Base-by-base conservation (phyloP, 495 filamentous ascomycete genomes). In the Penicillium macrosclerotiorum region DNA sequence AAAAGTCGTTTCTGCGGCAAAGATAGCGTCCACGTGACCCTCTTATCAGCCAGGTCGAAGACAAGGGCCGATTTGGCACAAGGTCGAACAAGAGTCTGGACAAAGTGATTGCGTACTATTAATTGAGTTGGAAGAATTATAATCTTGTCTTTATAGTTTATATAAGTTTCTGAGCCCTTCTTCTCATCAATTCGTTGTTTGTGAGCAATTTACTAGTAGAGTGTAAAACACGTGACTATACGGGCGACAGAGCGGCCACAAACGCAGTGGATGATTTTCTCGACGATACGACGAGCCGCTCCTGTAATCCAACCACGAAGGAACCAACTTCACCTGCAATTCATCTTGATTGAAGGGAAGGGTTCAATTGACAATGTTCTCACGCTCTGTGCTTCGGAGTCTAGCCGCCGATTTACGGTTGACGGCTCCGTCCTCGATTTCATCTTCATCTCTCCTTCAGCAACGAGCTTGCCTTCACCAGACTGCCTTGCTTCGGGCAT, bases 1-100 rank as follows among this genome's bases (percentile, higher is more conserved):
- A 68, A 71, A 71, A 67, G 63, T 71, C 65, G 57, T 55, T 58
- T 56, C 55, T 43, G 45, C 51, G 48, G 58, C 51, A 62, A 50
- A 62, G 59, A 62, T 62, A 59, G 55, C 41, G 36, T 32, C 37
- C 61, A 60, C 51, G 52, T 57, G 55, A 55, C 33, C 22, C 14
- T 20, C 57, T 62, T 64, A 61, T 59, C 55, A 51, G 62, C 59
- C 47, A 54, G 33, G 25, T 55, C 51, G 53, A 5, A 34, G 4
- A 16, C 11, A 18, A 26, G 37, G 22, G n/a, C 22, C 22, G 24
- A 33, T 20, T 19, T 23, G 23, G 4, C 14, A 26, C 13, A 47
- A n/a, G n/a, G n/a, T n/a, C n/a, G n/a, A n/a, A n/a, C n/a, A n/a
- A n/a, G n/a, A n/a, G n/a, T n/a, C n/a, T n/a, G n/a, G n/a, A n/a